These are phyloP conservation scores for Panaeolus papilionaceus DNA, from an alignment of 768 basidiomycete genomes.

Conservation along the genomic window DNA sequence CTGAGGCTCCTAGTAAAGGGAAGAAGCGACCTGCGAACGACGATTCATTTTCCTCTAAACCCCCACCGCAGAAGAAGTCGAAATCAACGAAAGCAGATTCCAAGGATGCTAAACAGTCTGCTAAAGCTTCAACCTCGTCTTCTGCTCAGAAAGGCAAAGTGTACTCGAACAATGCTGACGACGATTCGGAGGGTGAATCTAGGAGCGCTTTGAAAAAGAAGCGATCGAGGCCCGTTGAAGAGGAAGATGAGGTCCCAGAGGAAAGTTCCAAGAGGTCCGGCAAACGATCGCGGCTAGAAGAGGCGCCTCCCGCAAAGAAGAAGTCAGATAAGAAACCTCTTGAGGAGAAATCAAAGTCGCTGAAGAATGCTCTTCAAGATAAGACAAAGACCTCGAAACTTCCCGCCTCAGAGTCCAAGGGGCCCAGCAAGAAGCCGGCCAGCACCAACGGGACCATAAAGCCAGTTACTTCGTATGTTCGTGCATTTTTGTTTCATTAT, in stretches of 20 bases:
- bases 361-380: constrained; percentile 21
- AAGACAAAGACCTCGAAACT: constrained; percentile 14
- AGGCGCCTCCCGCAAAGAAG: constrained; percentile 7
- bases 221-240: constrained; percentile 4
- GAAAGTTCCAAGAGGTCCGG: constrained; percentile 9
- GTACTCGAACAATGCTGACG: background rate
- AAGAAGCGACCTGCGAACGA: constrained; percentile 8
- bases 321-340: constrained; percentile 12
- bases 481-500: background rate
- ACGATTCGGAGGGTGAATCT: background rate
- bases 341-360: background rate
- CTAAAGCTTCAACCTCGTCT: background rate
- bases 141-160: background rate
- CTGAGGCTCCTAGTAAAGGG: background rate
- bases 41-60: constrained; percentile 2
- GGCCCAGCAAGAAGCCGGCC: background rate
- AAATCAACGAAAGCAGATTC: background rate
- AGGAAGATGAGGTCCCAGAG: constrained; percentile 15
- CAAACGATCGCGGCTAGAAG: constrained; percentile 25
- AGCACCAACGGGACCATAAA: background rate
- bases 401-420: constrained; percentile 15
- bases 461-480: constrained; percentile 24
- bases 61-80: background rate
- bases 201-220: background rate
- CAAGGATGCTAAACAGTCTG: background rate